Base-by-base conservation (phyloP, 139 green algal genomes). In the Asterochloris sp. region DNA sequence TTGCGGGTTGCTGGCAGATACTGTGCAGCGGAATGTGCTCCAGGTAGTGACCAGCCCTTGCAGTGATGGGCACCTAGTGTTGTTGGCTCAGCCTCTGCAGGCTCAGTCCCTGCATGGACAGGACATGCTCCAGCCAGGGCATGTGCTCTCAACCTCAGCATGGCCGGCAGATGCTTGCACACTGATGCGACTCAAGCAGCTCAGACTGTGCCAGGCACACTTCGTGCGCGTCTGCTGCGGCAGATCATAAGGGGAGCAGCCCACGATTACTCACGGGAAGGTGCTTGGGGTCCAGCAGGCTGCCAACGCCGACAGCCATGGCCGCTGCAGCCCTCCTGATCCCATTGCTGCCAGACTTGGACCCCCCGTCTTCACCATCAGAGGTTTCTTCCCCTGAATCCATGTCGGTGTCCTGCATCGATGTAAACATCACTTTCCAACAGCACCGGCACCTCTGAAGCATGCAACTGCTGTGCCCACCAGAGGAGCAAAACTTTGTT, bases 271-370 rank as follows among this genome's bases (percentile, higher is more conserved):
- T 60, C 17, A 93, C 92, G 88, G 87, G 91, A 54, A 96, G 74
- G n/a, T 95, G 66, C 26, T 85, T 80, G 0, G 95, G 96, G 83
- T 99, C 96, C 10, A 78, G 89, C 83, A 98, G 97, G 86, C 90
- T 96, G 29, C 96, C 96, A 13, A 98, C 89, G 12, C 93, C 92
- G 10, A 98, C 94, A 10, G 89, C 91, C 89, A 99, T 92, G 10
- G 96, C 94, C 24, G 95, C 96, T n/a, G 96, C 96, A 67, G 96
- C 96, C 90, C 94, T 82, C 73, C 73, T 74, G 26, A 74, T 71
- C 19, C 66, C 17, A 21, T 71, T 23, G 66, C 21, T 71, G 19
- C 17, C 66, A 23, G 19, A 71, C 66, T 8, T 71, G 17, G 17
- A 26, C 1, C 21, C 19, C 6, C 66, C 19, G 66, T 23, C 21